Evolutionary conservation across 1,139 yeast species (phyloP).

Genomic region (Yamadazyma triangularis): DNA sequence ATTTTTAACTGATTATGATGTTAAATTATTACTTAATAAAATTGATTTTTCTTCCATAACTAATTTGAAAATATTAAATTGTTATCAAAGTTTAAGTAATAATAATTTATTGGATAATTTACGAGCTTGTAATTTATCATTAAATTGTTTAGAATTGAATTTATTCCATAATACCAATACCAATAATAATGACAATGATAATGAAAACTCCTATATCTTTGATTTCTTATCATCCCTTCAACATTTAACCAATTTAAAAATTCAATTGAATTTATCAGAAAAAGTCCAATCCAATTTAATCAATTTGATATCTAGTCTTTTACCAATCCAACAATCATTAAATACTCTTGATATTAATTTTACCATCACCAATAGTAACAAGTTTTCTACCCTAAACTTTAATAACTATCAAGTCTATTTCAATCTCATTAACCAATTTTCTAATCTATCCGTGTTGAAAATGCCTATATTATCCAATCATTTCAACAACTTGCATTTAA

Average conservation of each 20-base stretch:
- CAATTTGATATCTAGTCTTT: slow-evolving; percentile 4
- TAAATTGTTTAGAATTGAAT: slow-evolving; percentile 13
- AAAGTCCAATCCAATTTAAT: slow-evolving; percentile 10
- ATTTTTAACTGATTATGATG: slow-evolving; percentile 12
- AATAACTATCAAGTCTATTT: slow-evolving; percentile 1
- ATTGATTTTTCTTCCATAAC: slow-evolving; percentile 13
- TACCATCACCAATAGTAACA: slow-evolving; percentile 3
- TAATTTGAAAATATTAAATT: slow-evolving; percentile 17
- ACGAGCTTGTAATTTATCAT: background rate
- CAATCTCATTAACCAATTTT: slow-evolving; percentile 1
- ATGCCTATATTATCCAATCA: slow-evolving; percentile 6
- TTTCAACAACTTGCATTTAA: slow-evolving; percentile 1
- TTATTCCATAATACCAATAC: slow-evolving; percentile 15
- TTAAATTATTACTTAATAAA: slow-evolving; percentile 8
- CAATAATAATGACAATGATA: too few species aligned
- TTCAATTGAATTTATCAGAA: slow-evolving; percentile 14
- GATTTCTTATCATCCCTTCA: slow-evolving; percentile 8
- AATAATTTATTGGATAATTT: slow-evolving; percentile 3
- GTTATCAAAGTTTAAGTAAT: slow-evolving; percentile 12
- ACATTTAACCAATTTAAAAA: slow-evolving; percentile 10
- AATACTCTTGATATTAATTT: slow-evolving; percentile 4
- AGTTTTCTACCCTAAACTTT: slow-evolving; percentile 3
- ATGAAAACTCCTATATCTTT: slow-evolving; percentile 9
- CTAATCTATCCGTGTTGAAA: slow-evolving; percentile 2
- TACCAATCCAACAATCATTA: slow-evolving; percentile 2